Evolutionary conservation across 2,329 filamentous ascomycete species (phyloP), one percentile per base, ranked within the genome.

Genomic region (Nemania sp.): DNA sequence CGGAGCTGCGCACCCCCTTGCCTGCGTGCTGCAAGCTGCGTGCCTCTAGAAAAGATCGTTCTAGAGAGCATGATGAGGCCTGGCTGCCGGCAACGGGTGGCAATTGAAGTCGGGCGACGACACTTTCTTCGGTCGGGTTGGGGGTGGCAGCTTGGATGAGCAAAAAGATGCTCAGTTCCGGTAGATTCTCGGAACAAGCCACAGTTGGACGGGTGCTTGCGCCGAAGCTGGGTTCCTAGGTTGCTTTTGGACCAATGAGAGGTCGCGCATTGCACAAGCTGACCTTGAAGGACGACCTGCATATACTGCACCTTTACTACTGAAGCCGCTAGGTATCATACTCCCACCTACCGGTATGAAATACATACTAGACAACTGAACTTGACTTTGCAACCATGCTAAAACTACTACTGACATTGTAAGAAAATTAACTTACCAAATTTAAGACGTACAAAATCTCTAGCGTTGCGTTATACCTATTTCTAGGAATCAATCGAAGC

Each of bases 21-120:
- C 72, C 77, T 75, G 65, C 81, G 79, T 67, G 77, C 73, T 68
- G 80, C 79, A 73, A 82, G 77, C 76, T 81, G 79, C 73, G 79
- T 77, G 72, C 75, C 77, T 76, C 78, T 77, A 70, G 79, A 76
- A 71, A 84, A 75, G 74, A 79, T 77, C 70, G 80, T 79, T 80
- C 80, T 79, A 73, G 80, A 82, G 73, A 84, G 78, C 81, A 84
- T 84, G 70, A 77, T 84, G 70, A 72, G 78, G 73, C 75, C 75
- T 74, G 74, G 71, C 60, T 75, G 77, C 77, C 78, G 75, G 76
- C 76, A 76, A 76, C 75, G 76, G 80, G 81, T 77, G 77, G 75
- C 77, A 71, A 72, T 77, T 74, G 56, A 48, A 59, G 64, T 61
- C 64, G 33, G 61, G 61, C 61, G 65, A 65, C 64, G 59, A 58